These are phyloP conservation scores for Oidiodendron maius DNA, from an alignment of 495 filamentous ascomycete species.

Conservation along the genomic window DNA sequence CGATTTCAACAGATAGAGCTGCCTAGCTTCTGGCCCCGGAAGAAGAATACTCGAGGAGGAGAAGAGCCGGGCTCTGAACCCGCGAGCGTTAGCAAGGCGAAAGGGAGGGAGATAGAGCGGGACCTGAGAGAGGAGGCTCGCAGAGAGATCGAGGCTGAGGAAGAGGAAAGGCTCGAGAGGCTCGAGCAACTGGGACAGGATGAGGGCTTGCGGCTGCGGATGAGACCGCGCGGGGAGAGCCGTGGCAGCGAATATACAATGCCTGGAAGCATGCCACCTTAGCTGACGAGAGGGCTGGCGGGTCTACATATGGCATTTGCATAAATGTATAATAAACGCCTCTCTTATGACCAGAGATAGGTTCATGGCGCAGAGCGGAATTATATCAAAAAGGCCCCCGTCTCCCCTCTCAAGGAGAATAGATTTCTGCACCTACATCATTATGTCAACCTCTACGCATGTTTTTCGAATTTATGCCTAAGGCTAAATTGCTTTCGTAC, in stretches of 20 bases:
- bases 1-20: constrained; percentile 92
- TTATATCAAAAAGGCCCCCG: too few species aligned
- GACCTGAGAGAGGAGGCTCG: constrained; percentile 40
- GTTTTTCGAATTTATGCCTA: too few species aligned
- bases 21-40: constrained; percentile 91
- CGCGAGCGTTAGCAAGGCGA: constrained; percentile 30
- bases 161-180: constrained; percentile 11
- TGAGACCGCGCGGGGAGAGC: constrained; percentile 17
- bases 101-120: constrained; percentile 41
- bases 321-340: too few species aligned
- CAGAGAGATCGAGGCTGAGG: constrained; percentile 38
- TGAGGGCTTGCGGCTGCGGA: constrained; percentile 20
- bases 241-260: constrained; percentile 25
- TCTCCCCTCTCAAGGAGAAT: too few species aligned
- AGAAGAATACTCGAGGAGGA: constrained; percentile 68
- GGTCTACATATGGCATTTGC: too few species aligned
- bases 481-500: too few species aligned
- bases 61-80: constrained; percentile 29
- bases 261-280: constrained; percentile 25
- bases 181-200: too few species aligned
- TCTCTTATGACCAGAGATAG: too few species aligned
- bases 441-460: too few species aligned
- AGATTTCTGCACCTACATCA: too few species aligned
- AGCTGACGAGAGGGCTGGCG: too few species aligned
- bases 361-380: too few species aligned